Conservation (phyloP, 768 basidiomycete genomes). For the Lepiota brunneoincarnata region DNA sequence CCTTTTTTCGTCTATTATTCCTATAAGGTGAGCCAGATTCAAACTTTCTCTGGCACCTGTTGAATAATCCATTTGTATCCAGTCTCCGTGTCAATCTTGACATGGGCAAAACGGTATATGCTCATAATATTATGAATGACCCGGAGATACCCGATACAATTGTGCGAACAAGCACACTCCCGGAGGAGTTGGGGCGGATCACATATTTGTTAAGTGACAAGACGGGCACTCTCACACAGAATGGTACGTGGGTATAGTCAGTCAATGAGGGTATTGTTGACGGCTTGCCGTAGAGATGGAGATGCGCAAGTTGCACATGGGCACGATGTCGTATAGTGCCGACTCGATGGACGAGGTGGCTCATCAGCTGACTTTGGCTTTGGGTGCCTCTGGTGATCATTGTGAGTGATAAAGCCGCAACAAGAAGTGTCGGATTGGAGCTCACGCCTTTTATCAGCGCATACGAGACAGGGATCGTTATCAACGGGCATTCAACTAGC, state of each 20-base stretch:
- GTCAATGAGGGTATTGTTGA: neutral
- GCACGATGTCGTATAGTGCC: constrained; percentile 93
- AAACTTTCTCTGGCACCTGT: neutral
- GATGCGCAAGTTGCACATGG: constrained; percentile 98
- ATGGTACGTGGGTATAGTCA: constrained; percentile 50
- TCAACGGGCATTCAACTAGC: constrained; percentile 82
- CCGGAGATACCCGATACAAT: constrained; percentile 91
- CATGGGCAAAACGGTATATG: constrained; percentile 99
- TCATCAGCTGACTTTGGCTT: constrained; percentile 85
- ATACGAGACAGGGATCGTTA: constrained; percentile 52
- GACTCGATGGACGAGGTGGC: constrained; percentile 99
- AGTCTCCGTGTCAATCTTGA: constrained; percentile 99
- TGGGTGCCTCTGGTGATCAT: constrained; percentile 63
- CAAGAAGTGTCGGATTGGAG: neutral
- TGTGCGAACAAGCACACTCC: constrained; percentile 95
- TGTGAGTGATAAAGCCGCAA: constrained; percentile 31
- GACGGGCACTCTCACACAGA: constrained; percentile 96
- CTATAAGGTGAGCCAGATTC: constrained; percentile 77
- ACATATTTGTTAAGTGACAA: constrained; percentile 97
- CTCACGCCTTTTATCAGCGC: constrained; percentile 22
- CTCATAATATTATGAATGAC: constrained; percentile 93
- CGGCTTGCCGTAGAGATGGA: constrained; percentile 79
- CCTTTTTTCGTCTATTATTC: constrained; percentile 97
- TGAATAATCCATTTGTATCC: constrained; percentile 4
- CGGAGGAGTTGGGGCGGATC: constrained; percentile 93